Percentiles rank a stretch among this genome's conserved stretches.
Evolutionary conservation across 148 eudicot genomes (phyloP).

Genomic region (Gaultheria prostrata): DNA sequence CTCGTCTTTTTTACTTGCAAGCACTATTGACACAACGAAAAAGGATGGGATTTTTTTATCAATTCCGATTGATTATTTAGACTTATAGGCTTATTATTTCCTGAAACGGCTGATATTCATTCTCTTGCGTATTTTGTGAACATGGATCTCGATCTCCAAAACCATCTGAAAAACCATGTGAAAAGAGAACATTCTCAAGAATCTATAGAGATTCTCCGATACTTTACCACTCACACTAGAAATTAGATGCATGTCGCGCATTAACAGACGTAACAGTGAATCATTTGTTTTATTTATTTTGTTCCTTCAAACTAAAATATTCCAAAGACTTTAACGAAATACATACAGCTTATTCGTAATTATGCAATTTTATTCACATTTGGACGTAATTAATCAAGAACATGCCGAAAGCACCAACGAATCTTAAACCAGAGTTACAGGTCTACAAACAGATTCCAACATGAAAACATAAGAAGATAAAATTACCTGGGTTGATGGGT

Average conservation of each 20-base stretch:
- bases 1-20: no score
- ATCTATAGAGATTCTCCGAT: no score
- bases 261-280: not conserved
- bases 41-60: no score
- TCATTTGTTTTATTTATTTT: not conserved
- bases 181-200: no score
- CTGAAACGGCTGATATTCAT: no score
- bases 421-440: not conserved
- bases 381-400: not conserved
- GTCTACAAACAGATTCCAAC: not conserved
- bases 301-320: not conserved
- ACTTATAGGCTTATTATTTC: no score
- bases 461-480: not conserved
- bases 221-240: not conserved
- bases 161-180: no score
- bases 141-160: no score
- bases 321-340: not conserved
- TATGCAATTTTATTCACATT: not conserved
- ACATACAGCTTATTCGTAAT: not conserved
- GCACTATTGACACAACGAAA: no score
- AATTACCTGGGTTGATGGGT: conserved; percentile 48
- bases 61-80: no score
- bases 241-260: not conserved
- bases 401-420: not conserved
- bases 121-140: no score